A percentile compares a stretch with the other conserved stretches of the same genome.
Conservation (phyloP, 2,329 filamentous ascomycete genomes). For the Botrytis pseudocinerea region DNA sequence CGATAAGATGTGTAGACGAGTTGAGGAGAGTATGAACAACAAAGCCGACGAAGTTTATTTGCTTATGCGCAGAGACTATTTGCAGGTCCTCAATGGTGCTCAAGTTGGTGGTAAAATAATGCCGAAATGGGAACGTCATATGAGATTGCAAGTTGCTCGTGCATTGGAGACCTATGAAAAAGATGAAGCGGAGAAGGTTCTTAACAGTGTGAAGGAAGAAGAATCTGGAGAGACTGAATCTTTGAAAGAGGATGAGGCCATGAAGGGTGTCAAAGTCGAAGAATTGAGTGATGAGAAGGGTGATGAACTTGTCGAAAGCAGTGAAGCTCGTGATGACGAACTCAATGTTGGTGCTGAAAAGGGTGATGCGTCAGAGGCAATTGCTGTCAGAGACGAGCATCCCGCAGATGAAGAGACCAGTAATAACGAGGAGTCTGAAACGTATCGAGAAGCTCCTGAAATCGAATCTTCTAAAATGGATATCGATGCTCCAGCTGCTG, state of each 20-base stretch:
- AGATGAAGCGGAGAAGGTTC: not conserved
- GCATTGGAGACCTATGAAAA: constrained; percentile 14
- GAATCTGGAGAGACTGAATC: not conserved
- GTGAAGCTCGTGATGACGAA: not conserved
- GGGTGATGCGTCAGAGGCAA: not conserved
- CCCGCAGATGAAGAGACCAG: not conserved
- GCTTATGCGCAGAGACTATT: constrained; percentile 41
- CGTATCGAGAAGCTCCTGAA: not conserved
- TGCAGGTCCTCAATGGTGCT: constrained; percentile 36
- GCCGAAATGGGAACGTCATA: constrained; percentile 33
- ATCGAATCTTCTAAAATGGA: not conserved
- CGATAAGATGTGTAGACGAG: constrained; percentile 40
- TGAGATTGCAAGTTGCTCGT: constrained; percentile 19
- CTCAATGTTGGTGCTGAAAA: not conserved
- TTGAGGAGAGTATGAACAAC: constrained; percentile 35
- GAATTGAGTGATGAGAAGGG: not conserved
- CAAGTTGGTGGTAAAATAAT: constrained; percentile 34
- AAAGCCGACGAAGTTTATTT: constrained; percentile 40
- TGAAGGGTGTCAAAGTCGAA: not conserved
- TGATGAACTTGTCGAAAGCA: not conserved
- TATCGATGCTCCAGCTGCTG: not conserved
- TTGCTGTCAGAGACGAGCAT: not conserved
- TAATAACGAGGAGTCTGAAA: not conserved
- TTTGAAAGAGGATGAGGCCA: not conserved
- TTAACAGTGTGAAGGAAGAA: not conserved